A percentile compares a stretch with the other conserved stretches of the same genome.
phyloP scores from a whole-genome alignment of 1,139 yeast species.

The Kodamaea plutei region DNA sequence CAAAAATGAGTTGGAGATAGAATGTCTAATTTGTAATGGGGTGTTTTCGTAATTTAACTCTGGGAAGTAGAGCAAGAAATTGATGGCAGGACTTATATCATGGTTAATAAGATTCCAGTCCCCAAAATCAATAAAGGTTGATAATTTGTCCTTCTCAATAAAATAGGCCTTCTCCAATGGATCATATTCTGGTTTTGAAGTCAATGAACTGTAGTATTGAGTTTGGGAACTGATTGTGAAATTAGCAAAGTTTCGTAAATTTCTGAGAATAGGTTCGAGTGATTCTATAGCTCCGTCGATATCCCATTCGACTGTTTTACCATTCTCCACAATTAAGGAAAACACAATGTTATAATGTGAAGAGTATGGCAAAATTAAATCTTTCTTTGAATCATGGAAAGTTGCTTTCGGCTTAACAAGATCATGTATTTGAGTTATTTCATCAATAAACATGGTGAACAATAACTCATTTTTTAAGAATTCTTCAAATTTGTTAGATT shows the following conservation, averaged over 20 bases:
- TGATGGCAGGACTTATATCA: constrained; percentile 59
- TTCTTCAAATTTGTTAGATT: too few species aligned
- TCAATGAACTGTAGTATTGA: constrained; percentile 57
- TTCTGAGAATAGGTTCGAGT: constrained; percentile 26
- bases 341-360: constrained; percentile 65
- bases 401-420: constrained; percentile 5
- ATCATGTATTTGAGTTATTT: constrained; percentile 25
- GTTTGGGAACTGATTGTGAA: constrained; percentile 78
- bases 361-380: constrained; percentile 51
- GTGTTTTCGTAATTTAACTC: constrained; percentile 33
- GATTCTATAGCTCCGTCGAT: constrained; percentile 24
- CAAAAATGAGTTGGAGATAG: constrained; percentile 62
- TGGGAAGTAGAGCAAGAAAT: constrained; percentile 67
- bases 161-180: constrained; percentile 28
- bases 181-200: constrained; percentile 23
- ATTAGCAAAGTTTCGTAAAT: constrained; percentile 52
- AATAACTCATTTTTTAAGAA: constrained; percentile 31
- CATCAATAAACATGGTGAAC: constrained; percentile 34
- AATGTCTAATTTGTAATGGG: constrained; percentile 44
- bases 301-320: constrained; percentile 39
- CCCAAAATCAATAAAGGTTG: constrained; percentile 72
- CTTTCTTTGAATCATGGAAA: constrained; percentile 16
- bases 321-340: constrained; percentile 47
- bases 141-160: constrained; percentile 44
- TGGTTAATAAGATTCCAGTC: constrained; percentile 69